Evolutionary conservation across 2,329 filamentous ascomycete genomes (phyloP), one percentile per base, ranked within the genome.

Genomic region (Nannizzia gypsea): DNA sequence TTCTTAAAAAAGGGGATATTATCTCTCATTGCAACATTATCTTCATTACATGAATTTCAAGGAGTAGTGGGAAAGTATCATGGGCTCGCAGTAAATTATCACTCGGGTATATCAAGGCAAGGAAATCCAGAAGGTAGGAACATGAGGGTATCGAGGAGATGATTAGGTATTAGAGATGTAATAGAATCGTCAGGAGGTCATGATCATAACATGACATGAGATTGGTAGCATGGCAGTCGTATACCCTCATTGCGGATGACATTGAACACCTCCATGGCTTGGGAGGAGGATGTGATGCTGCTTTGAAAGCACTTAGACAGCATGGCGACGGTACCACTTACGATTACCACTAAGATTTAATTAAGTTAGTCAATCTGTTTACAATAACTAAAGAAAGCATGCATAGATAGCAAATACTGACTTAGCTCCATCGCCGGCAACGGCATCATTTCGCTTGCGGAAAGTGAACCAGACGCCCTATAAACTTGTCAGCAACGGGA

Each of bases 291-390:
- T 40, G 15, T 13, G 6, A 13, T 36, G n/a, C 20, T 20, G 17
- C 42, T 17, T 46, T 24, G 42, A 17, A 22, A 6, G n/a, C 36
- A 20, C 26, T 44, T 71, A 61, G 69, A 73, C 64, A 69, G 70
- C 69, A 71, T 73, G 31, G 65, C 71, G 48, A 67, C 69, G n/a
- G 71, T 68, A 15, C 72, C 71, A 58, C 62, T 62, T 44, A 69
- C 68, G 6, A 69, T 68, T 26, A 69, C 67, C n/a, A 60, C 28
- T 56, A 56, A n/a, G 24, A 15, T 15, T 3, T 4, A 46, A 22
- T 3, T 4, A 46, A 22, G 24, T 58, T 31, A 58, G 56, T 22
- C 11, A 40, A 38, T 36, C 31, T 36, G 31, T 13, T 36, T 11
- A 44, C 11, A 6, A 48, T 11, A 24, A 13, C 13, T 11, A n/a